These are phyloP conservation scores for Sphagnum contortum DNA, from an alignment of 225 moss, liverwort and hornwort genomes.

Conservation along the genomic window DNA sequence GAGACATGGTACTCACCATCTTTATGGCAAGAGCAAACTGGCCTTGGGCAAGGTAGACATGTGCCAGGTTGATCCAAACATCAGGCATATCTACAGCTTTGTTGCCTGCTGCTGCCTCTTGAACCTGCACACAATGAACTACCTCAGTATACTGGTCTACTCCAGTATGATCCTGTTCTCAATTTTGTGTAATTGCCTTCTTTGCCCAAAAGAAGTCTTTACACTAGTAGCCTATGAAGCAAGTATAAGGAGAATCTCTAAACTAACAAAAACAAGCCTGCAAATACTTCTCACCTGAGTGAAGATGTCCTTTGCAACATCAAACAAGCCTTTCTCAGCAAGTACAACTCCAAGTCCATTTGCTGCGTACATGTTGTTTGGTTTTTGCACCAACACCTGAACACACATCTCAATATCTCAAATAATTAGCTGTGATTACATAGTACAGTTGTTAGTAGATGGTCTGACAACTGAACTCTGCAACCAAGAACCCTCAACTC, in stretches of 20 bases:
- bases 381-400: slow-evolving; percentile 61
- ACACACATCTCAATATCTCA: background rate
- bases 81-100: slow-evolving; percentile 89
- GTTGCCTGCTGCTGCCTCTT: slow-evolving; percentile 95
- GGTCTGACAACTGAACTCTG: background rate
- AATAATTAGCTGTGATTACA: background rate
- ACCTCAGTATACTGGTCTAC: too few relatives aligned
- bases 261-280: background rate
- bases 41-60: slow-evolving; percentile 95
- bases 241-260: too few relatives aligned
- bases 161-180: too few relatives aligned
- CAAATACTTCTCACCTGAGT: slow-evolving; percentile 44
- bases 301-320: slow-evolving; percentile 89
- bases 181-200: too few relatives aligned
- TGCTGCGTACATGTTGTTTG: slow-evolving; percentile 93
- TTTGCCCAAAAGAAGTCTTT: background rate
- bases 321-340: slow-evolving; percentile 90
- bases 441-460: background rate
- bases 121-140: slow-evolving; percentile 33
- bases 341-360: slow-evolving; percentile 95
- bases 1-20: slow-evolving; percentile 31
- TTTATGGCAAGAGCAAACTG: slow-evolving; percentile 94
- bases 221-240: background rate
- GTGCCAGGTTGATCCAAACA: slow-evolving; percentile 96
- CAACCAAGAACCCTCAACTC: too few relatives aligned